A percentile compares a stretch with the other conserved stretches of the same genome.
Conservation (phyloP, 345 rosid genomes). For the Psidium guajava region DNA sequence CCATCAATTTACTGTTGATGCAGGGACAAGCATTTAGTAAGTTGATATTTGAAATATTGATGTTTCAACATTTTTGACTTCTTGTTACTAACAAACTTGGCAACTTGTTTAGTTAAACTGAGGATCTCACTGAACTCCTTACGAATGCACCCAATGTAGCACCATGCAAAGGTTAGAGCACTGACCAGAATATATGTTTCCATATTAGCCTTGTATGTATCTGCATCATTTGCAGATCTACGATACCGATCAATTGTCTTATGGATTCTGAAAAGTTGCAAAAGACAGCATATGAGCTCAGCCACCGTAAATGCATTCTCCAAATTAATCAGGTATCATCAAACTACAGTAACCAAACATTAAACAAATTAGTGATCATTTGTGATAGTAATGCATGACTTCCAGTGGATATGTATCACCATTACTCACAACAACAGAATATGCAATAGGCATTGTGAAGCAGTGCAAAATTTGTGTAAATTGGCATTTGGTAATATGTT, state of each 20-base stretch:
- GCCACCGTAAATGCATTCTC: neutral
- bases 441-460: neutral
- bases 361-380: neutral
- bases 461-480: neutral
- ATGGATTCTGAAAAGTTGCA: slow-evolving; percentile 22
- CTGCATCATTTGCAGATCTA: slow-evolving; percentile 14
- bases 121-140: neutral
- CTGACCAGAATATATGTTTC: slow-evolving; percentile 7
- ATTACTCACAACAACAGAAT: neutral
- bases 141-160: neutral
- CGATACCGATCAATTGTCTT: slow-evolving; percentile 31
- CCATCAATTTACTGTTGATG: neutral
- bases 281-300: neutral
- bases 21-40: neutral
- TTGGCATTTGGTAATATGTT: too few relatives aligned
- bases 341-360: neutral
- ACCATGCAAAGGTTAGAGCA: neutral
- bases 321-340: neutral
- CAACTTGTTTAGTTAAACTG: neutral
- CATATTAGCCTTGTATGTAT: slow-evolving; percentile 2
- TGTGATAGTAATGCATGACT: neutral
- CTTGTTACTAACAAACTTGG: neutral
- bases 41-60: neutral
- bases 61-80: neutral
- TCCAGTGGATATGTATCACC: neutral